These are phyloP conservation scores for Inga leiocalycina DNA, from an alignment of 306 rosid species.

Conservation along the genomic window DNA sequence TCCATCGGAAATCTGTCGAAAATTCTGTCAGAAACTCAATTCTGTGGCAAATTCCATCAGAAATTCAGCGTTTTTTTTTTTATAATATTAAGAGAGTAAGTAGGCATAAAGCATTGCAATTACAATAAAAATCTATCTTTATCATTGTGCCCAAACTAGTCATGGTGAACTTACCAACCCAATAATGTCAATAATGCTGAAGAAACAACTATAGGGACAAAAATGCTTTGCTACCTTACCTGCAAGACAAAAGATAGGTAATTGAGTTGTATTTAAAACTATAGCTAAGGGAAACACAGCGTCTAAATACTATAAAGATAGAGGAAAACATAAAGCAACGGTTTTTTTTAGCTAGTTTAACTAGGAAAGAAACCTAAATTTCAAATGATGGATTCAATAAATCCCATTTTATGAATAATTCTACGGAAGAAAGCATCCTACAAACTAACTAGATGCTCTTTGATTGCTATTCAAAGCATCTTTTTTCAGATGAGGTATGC, in stretches of 20 bases:
- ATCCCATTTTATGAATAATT: background rate
- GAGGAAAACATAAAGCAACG: background rate
- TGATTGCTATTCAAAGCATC: background rate
- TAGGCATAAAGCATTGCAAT: background rate
- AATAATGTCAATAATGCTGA: slow-evolving; percentile 61
- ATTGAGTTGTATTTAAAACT: background rate
- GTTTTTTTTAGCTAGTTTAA: background rate
- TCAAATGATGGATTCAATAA: background rate
- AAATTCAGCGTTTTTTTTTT: no score
- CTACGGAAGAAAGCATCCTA: background rate
- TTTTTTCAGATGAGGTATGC: background rate
- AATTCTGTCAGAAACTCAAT: no score
- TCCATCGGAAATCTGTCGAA: no score
- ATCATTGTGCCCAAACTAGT: background rate
- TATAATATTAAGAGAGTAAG: background rate
- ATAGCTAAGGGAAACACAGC: background rate
- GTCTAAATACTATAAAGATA: background rate
- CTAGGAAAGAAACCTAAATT: background rate
- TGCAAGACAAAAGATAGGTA: slow-evolving; percentile 29
- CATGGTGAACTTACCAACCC: slow-evolving; percentile 55
- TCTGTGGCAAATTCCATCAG: no score
- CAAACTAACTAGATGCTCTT: background rate
- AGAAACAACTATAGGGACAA: slow-evolving; percentile 67
- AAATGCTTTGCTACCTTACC: slow-evolving; percentile 79
- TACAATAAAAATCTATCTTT: background rate